These are phyloP conservation scores for Flagelloscypha sp. DNA, from an alignment of 768 basidiomycete genomes.

Conservation along the genomic window DNA sequence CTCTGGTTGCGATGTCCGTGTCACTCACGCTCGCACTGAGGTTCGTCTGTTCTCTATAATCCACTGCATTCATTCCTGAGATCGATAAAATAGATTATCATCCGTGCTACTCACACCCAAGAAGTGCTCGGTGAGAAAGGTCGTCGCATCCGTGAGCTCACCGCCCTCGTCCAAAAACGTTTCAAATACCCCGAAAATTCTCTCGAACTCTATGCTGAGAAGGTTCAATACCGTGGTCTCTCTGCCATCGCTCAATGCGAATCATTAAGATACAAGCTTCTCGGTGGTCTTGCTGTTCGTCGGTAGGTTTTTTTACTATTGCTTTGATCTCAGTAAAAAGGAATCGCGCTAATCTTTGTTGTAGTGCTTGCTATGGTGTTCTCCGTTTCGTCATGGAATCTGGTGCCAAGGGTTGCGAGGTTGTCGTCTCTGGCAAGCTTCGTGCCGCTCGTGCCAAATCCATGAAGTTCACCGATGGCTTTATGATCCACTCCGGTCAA, in stretches of 20 bases:
- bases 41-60: constrained; percentile 27
- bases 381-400: constrained; percentile 99
- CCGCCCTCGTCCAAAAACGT: constrained; percentile 95
- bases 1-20: constrained; percentile 99
- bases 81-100: constrained; percentile 69
- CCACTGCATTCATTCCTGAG: constrained; percentile 3
- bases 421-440: constrained; percentile 98
- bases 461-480: constrained; percentile 99
- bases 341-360: not conserved
- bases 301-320: constrained; percentile 48
- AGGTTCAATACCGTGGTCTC: constrained; percentile 96
- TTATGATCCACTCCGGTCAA: constrained; percentile 99
- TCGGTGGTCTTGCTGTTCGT: constrained; percentile 98
- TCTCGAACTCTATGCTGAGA: constrained; percentile 98
- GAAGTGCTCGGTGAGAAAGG: constrained; percentile 99
- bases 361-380: constrained; percentile 96
- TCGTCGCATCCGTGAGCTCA: constrained; percentile 97
- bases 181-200: constrained; percentile 99
- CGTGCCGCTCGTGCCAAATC: constrained; percentile 99
- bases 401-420: constrained; percentile 98
- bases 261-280: constrained; percentile 95
- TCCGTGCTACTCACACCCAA: constrained; percentile 98
- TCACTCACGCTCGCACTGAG: constrained; percentile 98
- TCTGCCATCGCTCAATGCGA: constrained; percentile 99
- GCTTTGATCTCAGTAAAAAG: not conserved